phyloP scores from a whole-genome alignment of 768 basidiomycete species.

The Trametes cubensis region DNA sequence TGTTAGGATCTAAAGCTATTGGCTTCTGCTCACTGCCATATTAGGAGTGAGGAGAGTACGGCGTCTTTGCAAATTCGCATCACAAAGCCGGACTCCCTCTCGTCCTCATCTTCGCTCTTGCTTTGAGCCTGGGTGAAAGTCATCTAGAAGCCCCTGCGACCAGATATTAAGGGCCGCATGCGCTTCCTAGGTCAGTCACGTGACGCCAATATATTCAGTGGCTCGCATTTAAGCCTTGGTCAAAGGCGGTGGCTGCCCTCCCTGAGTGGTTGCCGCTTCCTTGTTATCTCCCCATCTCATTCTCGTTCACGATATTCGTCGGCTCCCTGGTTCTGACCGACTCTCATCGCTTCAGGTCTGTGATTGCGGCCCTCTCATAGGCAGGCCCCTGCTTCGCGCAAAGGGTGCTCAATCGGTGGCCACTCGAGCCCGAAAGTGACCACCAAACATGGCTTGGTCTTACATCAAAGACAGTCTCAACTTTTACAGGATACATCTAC shows the following conservation, averaged over 20 bases:
- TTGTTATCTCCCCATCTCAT: background rate
- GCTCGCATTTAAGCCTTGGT: background rate
- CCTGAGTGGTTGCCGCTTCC: background rate
- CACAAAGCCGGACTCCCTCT: too few species aligned
- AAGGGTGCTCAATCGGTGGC: background rate
- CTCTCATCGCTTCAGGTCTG: too few species aligned
- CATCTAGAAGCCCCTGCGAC: too few species aligned
- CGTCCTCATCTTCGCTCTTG: too few species aligned
- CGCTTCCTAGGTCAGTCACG: slow-evolving; percentile 1
- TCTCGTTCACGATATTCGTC: too few species aligned
- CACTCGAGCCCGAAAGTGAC: background rate
- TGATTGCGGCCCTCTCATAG: too few species aligned
- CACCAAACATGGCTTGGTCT: background rate
- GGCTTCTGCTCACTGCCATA: background rate
- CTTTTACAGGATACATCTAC: slow-evolving; percentile 39
- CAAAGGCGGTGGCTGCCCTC: background rate
- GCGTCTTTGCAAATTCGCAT: background rate
- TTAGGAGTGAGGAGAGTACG: background rate
- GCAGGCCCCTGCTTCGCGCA: too few species aligned
- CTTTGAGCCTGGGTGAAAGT: background rate
- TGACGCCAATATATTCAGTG: background rate
- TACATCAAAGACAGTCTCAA: slow-evolving; percentile 28
- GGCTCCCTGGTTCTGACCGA: too few species aligned
- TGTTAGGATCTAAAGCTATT: slow-evolving; percentile 5
- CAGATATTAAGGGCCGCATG: background rate